Conservation (phyloP, 1,139 yeast genomes). For the Pichia sp. region DNA sequence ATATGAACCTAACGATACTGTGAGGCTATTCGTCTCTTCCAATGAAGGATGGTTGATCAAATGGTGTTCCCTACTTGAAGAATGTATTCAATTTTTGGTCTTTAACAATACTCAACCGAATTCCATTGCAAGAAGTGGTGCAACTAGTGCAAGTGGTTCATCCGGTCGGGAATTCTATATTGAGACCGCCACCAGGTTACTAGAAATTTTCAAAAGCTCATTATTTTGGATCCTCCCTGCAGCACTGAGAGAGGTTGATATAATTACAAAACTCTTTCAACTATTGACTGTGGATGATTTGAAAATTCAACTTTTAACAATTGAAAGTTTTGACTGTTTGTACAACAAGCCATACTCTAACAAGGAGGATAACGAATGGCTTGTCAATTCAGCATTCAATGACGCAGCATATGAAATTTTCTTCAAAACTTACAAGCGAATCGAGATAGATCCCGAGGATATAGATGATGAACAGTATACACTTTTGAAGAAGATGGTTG, state of each 20-base stretch:
- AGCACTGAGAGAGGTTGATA: constrained; percentile 59
- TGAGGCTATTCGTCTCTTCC: constrained; percentile 55
- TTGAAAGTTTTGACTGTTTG: constrained; percentile 84
- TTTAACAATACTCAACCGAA: not conserved
- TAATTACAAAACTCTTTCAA: constrained; percentile 57
- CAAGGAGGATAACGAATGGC: constrained; percentile 66
- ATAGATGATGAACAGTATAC: constrained; percentile 76
- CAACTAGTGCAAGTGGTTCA: not conserved
- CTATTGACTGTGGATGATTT: constrained; percentile 56
- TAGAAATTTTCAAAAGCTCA: constrained; percentile 84
- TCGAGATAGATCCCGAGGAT: constrained; percentile 63
- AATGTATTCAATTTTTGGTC: constrained; percentile 32
- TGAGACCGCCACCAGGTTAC: constrained; percentile 53
- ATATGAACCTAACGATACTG: constrained; percentile 65
- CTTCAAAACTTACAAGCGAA: constrained; percentile 54
- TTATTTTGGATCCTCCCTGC: constrained; percentile 86
- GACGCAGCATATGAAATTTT: constrained; percentile 66
- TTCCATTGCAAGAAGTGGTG: too few species aligned
- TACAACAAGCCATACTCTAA: constrained; percentile 74
- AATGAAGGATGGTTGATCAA: constrained; percentile 80
- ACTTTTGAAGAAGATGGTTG: constrained; percentile 81
- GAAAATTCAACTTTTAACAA: constrained; percentile 71
- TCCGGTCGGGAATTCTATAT: constrained; percentile 4
- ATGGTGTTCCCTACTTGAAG: constrained; percentile 64
- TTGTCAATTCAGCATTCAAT: constrained; percentile 64